A percentile compares a stretch with the other conserved stretches of the same genome.
phyloP scores from a whole-genome alignment of 116 monocot genomes.

The Posidonia oceanica region DNA sequence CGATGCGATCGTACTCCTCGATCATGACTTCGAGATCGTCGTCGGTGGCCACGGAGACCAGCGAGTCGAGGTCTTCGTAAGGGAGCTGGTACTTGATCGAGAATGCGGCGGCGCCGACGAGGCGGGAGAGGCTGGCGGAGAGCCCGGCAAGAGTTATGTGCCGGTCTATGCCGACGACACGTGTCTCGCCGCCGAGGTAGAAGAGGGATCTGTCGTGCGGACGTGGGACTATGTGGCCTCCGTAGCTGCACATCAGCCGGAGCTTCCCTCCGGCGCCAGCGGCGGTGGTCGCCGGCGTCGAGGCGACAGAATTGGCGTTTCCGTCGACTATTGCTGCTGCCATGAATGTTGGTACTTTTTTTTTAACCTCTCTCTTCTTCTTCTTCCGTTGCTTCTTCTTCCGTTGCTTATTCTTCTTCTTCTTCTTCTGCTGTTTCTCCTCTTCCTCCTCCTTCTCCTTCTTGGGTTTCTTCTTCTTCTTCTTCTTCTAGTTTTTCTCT shows the following conservation, averaged over 20 bases:
- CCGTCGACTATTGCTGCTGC: no score
- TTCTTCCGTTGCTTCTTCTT: no score
- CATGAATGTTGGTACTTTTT: no score
- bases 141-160: slow-evolving; percentile 44
- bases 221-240: slow-evolving; percentile 83
- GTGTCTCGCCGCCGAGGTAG: slow-evolving; percentile 88
- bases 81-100: slow-evolving; percentile 83
- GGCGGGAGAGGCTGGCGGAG: slow-evolving; percentile 28
- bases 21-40: slow-evolving; percentile 88
- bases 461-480: no score
- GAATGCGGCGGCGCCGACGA: slow-evolving; percentile 39
- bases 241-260: slow-evolving; percentile 87
- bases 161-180: slow-evolving; percentile 65
- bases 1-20: slow-evolving; percentile 75
- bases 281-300: no score
- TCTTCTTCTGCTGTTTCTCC: no score
- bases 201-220: slow-evolving; percentile 74
- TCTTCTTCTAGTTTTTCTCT: no score
- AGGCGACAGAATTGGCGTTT: no score
- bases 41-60: slow-evolving; percentile 76
- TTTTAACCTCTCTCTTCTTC: no score
- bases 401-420: no score
- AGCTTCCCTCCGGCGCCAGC: slow-evolving; percentile 13
- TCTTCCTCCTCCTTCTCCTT: no score
- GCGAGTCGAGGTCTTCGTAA: slow-evolving; percentile 79